Conservation (phyloP, 805 yeast genomes). For the Hanseniaspora taiwanica region DNA sequence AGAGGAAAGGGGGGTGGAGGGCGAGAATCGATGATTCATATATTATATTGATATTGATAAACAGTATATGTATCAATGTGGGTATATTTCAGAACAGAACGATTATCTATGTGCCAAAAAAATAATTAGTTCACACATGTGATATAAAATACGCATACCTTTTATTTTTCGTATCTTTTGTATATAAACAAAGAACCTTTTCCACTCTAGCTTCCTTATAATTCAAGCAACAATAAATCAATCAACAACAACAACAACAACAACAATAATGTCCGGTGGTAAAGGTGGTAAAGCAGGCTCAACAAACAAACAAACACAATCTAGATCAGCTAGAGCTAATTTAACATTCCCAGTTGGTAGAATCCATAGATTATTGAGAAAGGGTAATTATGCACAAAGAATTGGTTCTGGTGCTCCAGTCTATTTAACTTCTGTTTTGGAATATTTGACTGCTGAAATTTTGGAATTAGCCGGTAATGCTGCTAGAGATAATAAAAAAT, state of each 20-base stretch:
- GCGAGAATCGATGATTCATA: no score
- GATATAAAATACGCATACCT: no score
- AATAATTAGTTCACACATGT: no score
- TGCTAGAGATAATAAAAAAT: conserved; percentile 97
- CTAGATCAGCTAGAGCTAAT: conserved; percentile 98
- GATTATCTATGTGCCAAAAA: no score
- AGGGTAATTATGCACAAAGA: conserved; percentile 97
- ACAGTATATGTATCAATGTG: no score
- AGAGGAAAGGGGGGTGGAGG: no score
- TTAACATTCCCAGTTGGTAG: conserved; percentile 99
- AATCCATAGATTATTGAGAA: conserved; percentile 92
- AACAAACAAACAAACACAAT: conserved; percentile 88
- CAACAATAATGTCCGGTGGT: conserved; percentile 49
- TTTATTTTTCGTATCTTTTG: no score
- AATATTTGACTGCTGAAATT: conserved; percentile 95
- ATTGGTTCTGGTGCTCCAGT: conserved; percentile 99
- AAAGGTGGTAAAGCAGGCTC: conserved; percentile 88
- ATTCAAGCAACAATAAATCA: not conserved
- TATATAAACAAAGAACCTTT: no score
- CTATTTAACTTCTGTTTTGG: conserved; percentile 91
- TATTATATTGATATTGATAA: no score
- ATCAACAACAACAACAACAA: not conserved
- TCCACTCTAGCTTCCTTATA: not conserved
- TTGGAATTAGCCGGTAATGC: conserved; percentile 98
- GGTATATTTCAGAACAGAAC: no score